These are phyloP conservation scores for Chloris gayana DNA, from an alignment of 176 grass and related monocot species.

Conservation along the genomic window DNA sequence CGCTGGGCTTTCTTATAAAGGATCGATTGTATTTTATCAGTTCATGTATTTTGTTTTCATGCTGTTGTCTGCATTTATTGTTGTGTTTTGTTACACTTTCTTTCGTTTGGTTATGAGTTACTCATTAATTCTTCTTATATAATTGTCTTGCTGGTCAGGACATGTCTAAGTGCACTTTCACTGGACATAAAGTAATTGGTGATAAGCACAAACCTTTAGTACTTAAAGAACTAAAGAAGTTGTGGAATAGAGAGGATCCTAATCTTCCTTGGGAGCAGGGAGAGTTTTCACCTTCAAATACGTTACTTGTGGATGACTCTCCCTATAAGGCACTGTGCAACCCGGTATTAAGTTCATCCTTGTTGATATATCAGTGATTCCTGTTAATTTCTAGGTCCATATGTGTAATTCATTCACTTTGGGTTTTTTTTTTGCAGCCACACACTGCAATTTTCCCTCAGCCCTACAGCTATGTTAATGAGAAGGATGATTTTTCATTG, in stretches of 20 bases:
- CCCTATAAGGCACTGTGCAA: slow-evolving; percentile 93
- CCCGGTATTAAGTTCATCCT: slow-evolving; percentile 59
- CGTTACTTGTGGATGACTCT: slow-evolving; percentile 95
- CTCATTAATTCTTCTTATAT: slow-evolving; percentile 15
- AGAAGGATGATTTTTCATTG: slow-evolving; percentile 63
- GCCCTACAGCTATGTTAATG: slow-evolving; percentile 54
- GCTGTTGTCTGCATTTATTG: background rate
- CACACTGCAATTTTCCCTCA: slow-evolving; percentile 85
- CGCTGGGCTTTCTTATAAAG: background rate
- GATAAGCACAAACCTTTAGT: slow-evolving; percentile 74
- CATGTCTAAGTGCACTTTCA: slow-evolving; percentile 70
- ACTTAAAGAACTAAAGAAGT: slow-evolving; percentile 84
- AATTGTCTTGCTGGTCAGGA: slow-evolving; percentile 55
- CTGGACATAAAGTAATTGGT: slow-evolving; percentile 63
- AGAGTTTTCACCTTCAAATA: slow-evolving; percentile 83
- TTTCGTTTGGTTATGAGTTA: background rate
- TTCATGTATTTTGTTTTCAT: background rate
- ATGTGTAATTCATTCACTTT: slow-evolving; percentile 32
- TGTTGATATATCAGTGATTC: slow-evolving; percentile 13
- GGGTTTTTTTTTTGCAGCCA: slow-evolving; percentile 58
- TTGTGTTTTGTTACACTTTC: slow-evolving; percentile 19
- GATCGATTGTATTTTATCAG: background rate
- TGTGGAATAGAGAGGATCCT: slow-evolving; percentile 81
- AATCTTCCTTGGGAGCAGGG: slow-evolving; percentile 80
- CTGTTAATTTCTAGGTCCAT: slow-evolving; percentile 4